phyloP scores from a whole-genome alignment of 768 basidiomycete genomes.

The Amanita pallidorosea region DNA sequence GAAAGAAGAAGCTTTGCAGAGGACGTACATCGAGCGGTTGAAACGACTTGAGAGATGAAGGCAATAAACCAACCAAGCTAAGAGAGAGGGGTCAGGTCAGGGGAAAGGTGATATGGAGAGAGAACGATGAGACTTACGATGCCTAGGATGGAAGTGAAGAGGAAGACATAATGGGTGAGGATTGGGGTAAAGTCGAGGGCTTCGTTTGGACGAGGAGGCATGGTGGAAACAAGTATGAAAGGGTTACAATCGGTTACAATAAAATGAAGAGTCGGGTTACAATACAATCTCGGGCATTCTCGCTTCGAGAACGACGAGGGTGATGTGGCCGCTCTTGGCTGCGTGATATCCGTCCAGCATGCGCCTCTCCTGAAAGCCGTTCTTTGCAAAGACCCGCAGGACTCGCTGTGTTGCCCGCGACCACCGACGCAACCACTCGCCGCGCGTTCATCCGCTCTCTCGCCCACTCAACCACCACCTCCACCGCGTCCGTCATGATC shows the following conservation, averaged over 20 bases:
- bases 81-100: slow-evolving; percentile 5
- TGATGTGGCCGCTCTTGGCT: slow-evolving; percentile 20
- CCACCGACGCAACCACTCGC: slow-evolving; percentile 31
- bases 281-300: no score
- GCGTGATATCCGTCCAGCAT: slow-evolving; percentile 26
- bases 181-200: slow-evolving; percentile 85
- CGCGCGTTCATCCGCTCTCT: slow-evolving; percentile 54
- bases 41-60: slow-evolving; percentile 65
- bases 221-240: slow-evolving; percentile 11
- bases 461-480: slow-evolving; percentile 48
- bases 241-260: no score
- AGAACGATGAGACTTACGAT: slow-evolving; percentile 39
- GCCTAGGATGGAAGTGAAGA: slow-evolving; percentile 77
- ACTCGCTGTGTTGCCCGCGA: slow-evolving; percentile 48
- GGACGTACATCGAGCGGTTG: slow-evolving; percentile 39
- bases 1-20: neutral
- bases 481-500: slow-evolving; percentile 63
- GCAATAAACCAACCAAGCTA: slow-evolving; percentile 69
- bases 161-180: slow-evolving; percentile 83
- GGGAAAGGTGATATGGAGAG: slow-evolving; percentile 7
- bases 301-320: no score
- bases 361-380: slow-evolving; percentile 36
- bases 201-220: slow-evolving; percentile 49
- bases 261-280: no score
- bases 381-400: slow-evolving; percentile 58